Evolutionary conservation across 2,329 filamentous ascomycete genomes (phyloP), one percentile per base, ranked within the genome.

Genomic region (Torrubiella hemipterigena): DNA sequence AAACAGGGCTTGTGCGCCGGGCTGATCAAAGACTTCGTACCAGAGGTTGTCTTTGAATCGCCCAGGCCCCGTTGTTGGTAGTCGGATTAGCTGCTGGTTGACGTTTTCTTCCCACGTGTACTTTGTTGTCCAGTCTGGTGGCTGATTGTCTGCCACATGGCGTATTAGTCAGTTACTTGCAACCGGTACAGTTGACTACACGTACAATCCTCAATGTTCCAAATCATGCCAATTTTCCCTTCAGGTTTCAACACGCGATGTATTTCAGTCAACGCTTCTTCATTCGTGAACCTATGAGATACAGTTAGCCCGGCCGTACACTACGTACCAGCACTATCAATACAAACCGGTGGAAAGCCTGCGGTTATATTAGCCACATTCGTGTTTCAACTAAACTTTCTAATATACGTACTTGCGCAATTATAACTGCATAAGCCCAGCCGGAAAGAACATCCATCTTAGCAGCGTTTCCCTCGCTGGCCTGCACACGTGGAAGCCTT

Each of bases 171-270:
- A 18, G 19, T 23, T 30, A 14, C 7, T 16, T 27, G 11, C 10
- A 14, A 18, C 11, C 6, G 12, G n/a, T 14, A 26, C 20, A 16
- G 18, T 17, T n/a, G 11, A 7, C 11, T 21, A 15, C 16, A 56
- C 65, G 45, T 54, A 77, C 77, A 82, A 40, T 81, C 74, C 49
- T 83, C 78, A 36, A 77, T 60, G 43, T 83, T 84, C 80, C 81
- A 85, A 32, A 85, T 75, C 49, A 81, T 52, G 11, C 73, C 79
- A 17, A 85, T 59, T 17, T 62, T 61, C 6, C 68, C 69, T 6
- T 65, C 66, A 1, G 73, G 73, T 44, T 67, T 68, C 29, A 85
- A 54, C 0, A 80, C 66, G 28, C 78, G 68, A 41, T 73, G 66
- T n/a, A 85, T 77, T 43, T 83, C 77, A 27, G 59, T 52, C 17